phyloP scores from a whole-genome alignment of 441 rosid species.

The Corymbia citriodora region DNA sequence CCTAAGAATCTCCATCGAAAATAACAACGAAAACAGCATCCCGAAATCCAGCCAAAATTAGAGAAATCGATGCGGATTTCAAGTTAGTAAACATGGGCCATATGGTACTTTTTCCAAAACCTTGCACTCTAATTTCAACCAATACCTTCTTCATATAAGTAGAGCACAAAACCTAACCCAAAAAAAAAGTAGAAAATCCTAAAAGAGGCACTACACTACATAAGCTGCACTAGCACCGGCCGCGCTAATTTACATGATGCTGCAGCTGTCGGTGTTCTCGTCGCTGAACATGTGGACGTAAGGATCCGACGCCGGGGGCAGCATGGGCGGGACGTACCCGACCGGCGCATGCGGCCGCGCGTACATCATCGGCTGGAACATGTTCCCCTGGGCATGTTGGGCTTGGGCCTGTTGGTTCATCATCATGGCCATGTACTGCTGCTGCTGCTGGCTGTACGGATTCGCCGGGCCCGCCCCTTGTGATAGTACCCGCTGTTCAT shows the following conservation, averaged over 20 bases:
- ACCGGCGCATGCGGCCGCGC: conserved; percentile 49
- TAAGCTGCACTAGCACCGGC: not conserved
- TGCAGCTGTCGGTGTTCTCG: conserved; percentile 84
- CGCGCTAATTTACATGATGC: conserved; percentile 50
- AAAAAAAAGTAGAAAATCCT: not conserved
- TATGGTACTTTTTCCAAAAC: not conserved
- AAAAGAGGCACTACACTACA: not conserved
- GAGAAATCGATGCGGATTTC: not conserved
- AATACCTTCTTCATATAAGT: not conserved
- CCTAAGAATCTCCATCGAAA: not conserved
- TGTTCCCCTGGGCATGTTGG: conserved; percentile 39
- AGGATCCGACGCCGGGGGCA: conserved; percentile 49
- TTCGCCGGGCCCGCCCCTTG: conserved; percentile 37
- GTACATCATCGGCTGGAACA: conserved; percentile 90
- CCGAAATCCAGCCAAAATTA: not conserved
- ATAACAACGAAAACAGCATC: not conserved
- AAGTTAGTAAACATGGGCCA: not conserved
- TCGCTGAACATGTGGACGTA: conserved; percentile 76
- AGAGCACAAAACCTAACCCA: not conserved
- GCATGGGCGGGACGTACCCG: conserved; percentile 51
- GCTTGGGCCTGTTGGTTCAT: conserved; percentile 65
- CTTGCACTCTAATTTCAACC: not conserved
- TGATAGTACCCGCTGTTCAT: conserved; percentile 49
- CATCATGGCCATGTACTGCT: conserved; percentile 83
- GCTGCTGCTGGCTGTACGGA: conserved; percentile 19